Conservation (phyloP, 2,329 filamentous ascomycete species). For the Sporothrix variecibatus region DNA sequence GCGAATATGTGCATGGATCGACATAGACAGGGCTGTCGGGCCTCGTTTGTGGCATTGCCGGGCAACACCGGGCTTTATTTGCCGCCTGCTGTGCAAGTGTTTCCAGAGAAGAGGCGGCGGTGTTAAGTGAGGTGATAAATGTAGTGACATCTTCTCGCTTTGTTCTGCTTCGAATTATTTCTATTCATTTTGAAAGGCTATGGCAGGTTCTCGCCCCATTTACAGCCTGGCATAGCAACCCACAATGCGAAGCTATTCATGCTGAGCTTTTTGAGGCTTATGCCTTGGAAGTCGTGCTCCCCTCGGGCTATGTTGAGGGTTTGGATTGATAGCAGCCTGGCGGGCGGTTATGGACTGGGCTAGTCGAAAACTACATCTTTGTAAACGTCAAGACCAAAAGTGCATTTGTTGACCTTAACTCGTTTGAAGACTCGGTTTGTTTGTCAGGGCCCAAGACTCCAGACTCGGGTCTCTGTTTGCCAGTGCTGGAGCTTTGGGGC, state of each 20-base stretch:
- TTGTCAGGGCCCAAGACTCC: background rate
- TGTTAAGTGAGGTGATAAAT: background rate
- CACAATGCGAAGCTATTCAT: background rate
- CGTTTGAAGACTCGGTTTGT: background rate
- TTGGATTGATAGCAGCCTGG: too few species aligned
- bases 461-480: background rate
- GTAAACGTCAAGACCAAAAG: background rate
- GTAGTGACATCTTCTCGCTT: background rate
- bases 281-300: background rate
- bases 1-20: background rate
- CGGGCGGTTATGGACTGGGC: too few species aligned
- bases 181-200: background rate
- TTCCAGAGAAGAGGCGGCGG: background rate
- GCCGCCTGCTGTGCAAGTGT: background rate
- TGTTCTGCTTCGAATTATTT: background rate
- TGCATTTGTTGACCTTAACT: background rate
- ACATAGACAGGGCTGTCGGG: background rate
- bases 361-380: too few species aligned
- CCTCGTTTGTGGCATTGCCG: background rate
- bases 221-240: background rate
- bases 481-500: background rate
- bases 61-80: background rate
- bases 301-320: background rate
- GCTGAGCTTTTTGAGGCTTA: background rate
- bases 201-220: background rate